Percentiles rank a stretch among this genome's conserved stretches.
phyloP scores from a whole-genome alignment of 305 asterid species.

The Nicotiana rustica region DNA sequence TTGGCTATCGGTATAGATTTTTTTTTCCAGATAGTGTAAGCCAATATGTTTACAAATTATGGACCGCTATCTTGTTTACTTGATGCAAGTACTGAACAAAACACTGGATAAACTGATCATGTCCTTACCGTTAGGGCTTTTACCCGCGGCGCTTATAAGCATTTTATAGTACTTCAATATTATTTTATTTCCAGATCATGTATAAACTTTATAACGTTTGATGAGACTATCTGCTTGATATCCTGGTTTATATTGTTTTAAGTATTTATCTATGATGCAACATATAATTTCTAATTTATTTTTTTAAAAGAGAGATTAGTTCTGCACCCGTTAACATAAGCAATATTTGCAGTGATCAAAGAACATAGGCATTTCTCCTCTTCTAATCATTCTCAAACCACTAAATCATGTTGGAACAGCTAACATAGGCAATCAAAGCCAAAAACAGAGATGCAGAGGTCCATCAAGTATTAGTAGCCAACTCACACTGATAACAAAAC shows the following conservation, averaged over 20 bases:
- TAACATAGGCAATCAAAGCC: background rate
- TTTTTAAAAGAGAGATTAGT: background rate
- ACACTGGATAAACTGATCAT: background rate
- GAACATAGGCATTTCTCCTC: background rate
- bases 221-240: constrained; percentile 9
- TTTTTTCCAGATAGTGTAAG: too few species aligned
- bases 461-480: background rate
- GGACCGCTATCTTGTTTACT: background rate
- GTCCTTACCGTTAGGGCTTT: background rate
- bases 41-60: too few species aligned
- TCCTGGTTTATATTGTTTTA: background rate
- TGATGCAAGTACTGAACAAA: background rate
- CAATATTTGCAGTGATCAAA: background rate
- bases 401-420: background rate
- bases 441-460: background rate
- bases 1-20: too few species aligned
- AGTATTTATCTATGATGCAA: background rate
- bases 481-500: background rate
- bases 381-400: background rate
- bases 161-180: background rate
- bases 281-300: background rate
- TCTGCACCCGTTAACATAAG: background rate
- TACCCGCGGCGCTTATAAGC: background rate
- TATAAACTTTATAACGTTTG: background rate
- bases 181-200: background rate